A percentile compares a stretch with the other conserved stretches of the same genome.
phyloP scores from a whole-genome alignment of 2,329 filamentous ascomycete genomes.

The Diaporthe citrichinensis region DNA sequence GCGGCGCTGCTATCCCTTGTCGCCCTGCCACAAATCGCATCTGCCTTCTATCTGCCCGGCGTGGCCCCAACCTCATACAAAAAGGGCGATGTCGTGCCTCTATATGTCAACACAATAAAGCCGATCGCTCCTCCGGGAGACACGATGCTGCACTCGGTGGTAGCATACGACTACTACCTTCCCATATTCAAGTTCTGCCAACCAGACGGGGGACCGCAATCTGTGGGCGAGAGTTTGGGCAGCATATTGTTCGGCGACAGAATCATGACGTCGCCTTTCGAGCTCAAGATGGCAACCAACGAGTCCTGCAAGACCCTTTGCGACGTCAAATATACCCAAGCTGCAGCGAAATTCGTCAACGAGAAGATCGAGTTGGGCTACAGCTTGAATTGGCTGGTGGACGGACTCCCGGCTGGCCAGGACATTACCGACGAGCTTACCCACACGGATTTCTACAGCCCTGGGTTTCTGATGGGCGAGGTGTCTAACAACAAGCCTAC shows the following conservation, averaged over 20 bases:
- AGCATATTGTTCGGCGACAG: conserved; percentile 98
- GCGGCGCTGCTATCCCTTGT: conserved; percentile 66
- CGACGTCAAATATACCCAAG: conserved; percentile 72
- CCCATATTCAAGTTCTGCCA: conserved; percentile 89
- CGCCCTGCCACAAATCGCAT: conserved; percentile 66
- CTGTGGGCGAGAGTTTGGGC: conserved; percentile 89
- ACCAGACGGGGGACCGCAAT: conserved; percentile 81
- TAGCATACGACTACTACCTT: conserved; percentile 97
- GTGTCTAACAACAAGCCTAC: conserved; percentile 68
- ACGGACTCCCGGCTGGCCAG: conserved; percentile 93
- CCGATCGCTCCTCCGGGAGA: conserved; percentile 84
- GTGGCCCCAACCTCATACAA: conserved; percentile 95
- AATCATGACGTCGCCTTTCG: conserved; percentile 96
- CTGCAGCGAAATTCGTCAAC: conserved; percentile 84
- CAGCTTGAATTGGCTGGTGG: conserved; percentile 95
- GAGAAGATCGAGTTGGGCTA: conserved; percentile 86
- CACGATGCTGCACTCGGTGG: conserved; percentile 88
- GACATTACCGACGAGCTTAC: conserved; percentile 82
- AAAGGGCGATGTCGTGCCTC: conserved; percentile 81
- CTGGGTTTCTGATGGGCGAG: conserved; percentile 86
- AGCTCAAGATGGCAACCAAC: conserved; percentile 88
- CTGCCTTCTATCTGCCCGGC: conserved; percentile 95
- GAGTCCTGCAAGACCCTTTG: conserved; percentile 90
- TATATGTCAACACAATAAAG: conserved; percentile 93
- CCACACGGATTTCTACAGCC: conserved; percentile 86